Percentiles rank a stretch among this genome's conserved stretches.
Evolutionary conservation across 2,329 filamentous ascomycete genomes (phyloP).

Genomic region (Colletotrichum simmondsii): DNA sequence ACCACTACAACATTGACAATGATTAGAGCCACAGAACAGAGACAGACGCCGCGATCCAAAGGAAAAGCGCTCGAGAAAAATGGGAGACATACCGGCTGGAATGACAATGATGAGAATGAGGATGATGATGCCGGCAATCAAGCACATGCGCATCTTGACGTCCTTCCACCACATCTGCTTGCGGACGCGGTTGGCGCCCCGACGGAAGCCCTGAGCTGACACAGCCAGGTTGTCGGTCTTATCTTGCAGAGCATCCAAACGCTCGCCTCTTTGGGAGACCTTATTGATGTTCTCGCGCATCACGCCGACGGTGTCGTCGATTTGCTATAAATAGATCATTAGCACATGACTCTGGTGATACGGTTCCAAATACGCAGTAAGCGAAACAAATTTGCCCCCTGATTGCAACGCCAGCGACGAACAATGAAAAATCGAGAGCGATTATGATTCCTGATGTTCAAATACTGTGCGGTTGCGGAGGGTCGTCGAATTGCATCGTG

Average conservation of each 20-base stretch:
- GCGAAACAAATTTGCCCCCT: constrained; percentile 27
- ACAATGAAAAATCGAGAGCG: not conserved
- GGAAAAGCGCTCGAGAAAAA: constrained; percentile 5
- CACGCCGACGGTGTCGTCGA: constrained; percentile 92
- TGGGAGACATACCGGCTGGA: constrained; percentile 77
- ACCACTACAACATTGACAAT: constrained; percentile 42
- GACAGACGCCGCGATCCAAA: constrained; percentile 32
- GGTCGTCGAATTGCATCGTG: not conserved
- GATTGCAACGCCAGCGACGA: constrained; percentile 1
- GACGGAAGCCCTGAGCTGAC: constrained; percentile 94
- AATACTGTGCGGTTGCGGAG: not conserved
- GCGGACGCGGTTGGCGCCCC: constrained; percentile 94
- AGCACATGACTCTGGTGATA: constrained; percentile 33
- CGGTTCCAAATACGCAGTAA: not conserved
- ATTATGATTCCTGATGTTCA: not conserved
- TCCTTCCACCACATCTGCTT: constrained; percentile 99
- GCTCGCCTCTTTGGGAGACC: constrained; percentile 91
- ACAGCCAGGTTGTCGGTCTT: constrained; percentile 95
- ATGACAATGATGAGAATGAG: constrained; percentile 95
- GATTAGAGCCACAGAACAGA: constrained; percentile 18
- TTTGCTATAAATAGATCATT: constrained; percentile 74
- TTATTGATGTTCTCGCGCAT: constrained; percentile 99
- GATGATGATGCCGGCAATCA: constrained; percentile 90
- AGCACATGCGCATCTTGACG: constrained; percentile 99
- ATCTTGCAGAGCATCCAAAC: constrained; percentile 87